Conservation (phyloP, 306 rosid genomes). For the Medicago truncatula region MtrunA17r5.0-ANR NC_053042.1:27681001-27681500, state of each 20-base stretch:
- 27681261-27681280: conserved; percentile 80
- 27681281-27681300: conserved; percentile 79
- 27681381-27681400: conserved; percentile 74
- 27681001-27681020: conserved; percentile 25
- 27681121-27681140: conserved; percentile 86
- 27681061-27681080: conserved; percentile 85
- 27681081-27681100: conserved; percentile 87
- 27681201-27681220: conserved; percentile 31
- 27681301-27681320: conserved; percentile 88
- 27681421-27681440: not conserved
- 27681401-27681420: conserved; percentile 18
- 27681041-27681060: conserved; percentile 73
- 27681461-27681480: conserved; percentile 86
- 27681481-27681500: conserved; percentile 63
- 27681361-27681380: conserved; percentile 87
- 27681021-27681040: conserved; percentile 18
- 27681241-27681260: conserved; percentile 81
- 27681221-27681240: conserved; percentile 74
- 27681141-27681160: conserved; percentile 69
- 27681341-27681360: conserved; percentile 81
- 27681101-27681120: conserved; percentile 93
- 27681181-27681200: conserved; percentile 4
- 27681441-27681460: conserved; percentile 31
- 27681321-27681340: conserved; percentile 69
- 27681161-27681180: conserved; percentile 15